Base-by-base conservation (phyloP, 2,329 filamentous ascomycete species). In the Penicillium palitans region DNA sequence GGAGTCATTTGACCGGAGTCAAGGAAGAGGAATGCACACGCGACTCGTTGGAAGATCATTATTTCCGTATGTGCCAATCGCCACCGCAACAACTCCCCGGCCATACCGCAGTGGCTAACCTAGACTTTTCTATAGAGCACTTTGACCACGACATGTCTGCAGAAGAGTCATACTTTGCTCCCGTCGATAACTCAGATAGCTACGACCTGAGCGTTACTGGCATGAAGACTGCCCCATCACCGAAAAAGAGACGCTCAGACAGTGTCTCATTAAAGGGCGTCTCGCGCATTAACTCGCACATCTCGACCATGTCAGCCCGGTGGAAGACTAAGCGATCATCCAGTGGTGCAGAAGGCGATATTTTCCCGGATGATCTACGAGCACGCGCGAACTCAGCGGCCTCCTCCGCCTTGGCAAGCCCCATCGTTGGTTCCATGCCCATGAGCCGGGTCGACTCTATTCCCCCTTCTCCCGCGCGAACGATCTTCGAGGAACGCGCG, bases 21-120 rank as follows among this genome's bases (percentile, higher is more conserved):
- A 85, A 92, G 69, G 93, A 97, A 74, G 92, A 96, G 69, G 87
- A 89, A 2, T 77, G 87, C 42, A 89, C 93, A 72, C 84, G 83
- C 54, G 89, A 82, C 59, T 79, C 81, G 58, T 73, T 82, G 29
- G 80, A 83, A 59, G 78, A 82, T 68, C 81, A 87, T 68, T 93
- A 90, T 74, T 83, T 91, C 69, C 91, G 90, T 93, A 86, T 77
- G 89, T 86, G 51, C 56, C 29, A 31, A 54, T 47, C 42, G 45
- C 27, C 9, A 19, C 31, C 39, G 39, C 25, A n/a, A 25, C 19
- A 19, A 45, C 9, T 25, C 13, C 8, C 17, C 10, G 7, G 33
- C 12, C 7, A n/a, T 35, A 17, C 25, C 2, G 15, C 40, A 57
- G 63, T 56, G 60, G 21, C 50, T 57, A 54, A 57, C 42, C 15